Evolutionary conservation across 1,284 basidiomycete genomes (phyloP), one percentile per base, ranked within the genome.

Genomic region (Caloboletus inedulis): DNA sequence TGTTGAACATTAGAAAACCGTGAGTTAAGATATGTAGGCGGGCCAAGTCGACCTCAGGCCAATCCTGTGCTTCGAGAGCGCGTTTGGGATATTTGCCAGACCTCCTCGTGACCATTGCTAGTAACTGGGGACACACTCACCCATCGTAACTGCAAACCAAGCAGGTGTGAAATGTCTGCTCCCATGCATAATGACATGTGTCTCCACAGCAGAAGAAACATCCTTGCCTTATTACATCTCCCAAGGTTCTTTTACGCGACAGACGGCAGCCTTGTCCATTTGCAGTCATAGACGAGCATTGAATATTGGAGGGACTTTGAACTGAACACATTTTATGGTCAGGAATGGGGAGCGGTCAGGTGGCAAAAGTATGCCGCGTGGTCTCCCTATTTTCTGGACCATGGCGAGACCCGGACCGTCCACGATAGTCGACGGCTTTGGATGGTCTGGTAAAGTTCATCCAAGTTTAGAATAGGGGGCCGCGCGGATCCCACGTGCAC

Each of bases 131-230:
- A 30, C 7, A 31, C 33, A 69, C 72, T 54, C 41, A 79, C 80
- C 81, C 80, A 82, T 82, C 27, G 67, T 76, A 23, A 75, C 72
- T 31, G 80, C 72, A 60, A 79, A 81, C 70, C 80, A 77, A 39
- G 74, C 74, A 34, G 80, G 79, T 16, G 77, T 69, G 49, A 77
- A 77, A 55, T 74, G 60, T 36, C 72, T 73, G 30, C 8, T 41
- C 30, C 42, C 6, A 39, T 25, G 18, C 21, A 29, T n/a, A 18
- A 33, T 51, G 34, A 45, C 13, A 8, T 25, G 16, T 21, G 8
- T 25, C 40, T 21, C 27, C 4, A 30, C 21, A 27, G 25, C 3
- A n/a, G n/a, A 51, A 47, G 18, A 6, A 31, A 31, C n/a, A 43
- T 37, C 18, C 64, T 48, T 47, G 36, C 64, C 61, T 67, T 46